Percentiles rank a stretch among this genome's conserved stretches.
Conservation (phyloP, 768 basidiomycete genomes). For the Cantharellus cinnabarinus region DNA sequence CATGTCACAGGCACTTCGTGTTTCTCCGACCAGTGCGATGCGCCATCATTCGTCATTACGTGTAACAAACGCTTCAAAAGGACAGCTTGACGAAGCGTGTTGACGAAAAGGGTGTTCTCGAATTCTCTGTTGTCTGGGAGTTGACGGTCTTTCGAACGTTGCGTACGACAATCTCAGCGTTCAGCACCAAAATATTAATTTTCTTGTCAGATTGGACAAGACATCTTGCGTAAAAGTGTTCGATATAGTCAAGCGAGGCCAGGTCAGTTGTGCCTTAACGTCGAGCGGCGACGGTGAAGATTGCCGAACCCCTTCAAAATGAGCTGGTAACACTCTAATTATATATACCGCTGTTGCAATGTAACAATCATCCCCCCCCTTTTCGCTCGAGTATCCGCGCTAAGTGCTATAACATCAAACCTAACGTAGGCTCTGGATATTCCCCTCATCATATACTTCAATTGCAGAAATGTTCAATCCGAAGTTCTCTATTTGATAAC, state of each 20-base stretch:
- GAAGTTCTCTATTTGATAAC: too few relatives aligned
- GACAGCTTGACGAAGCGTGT: conserved; percentile 7
- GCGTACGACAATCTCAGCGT: conserved; percentile 6
- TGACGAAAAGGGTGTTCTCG: conserved; percentile 9
- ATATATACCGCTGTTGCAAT: too few relatives aligned
- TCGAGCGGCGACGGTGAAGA: conserved; percentile 3
- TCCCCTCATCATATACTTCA: too few relatives aligned
- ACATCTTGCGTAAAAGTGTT: conserved; percentile 1
- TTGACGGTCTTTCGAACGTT: neutral
- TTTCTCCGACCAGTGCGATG: conserved; percentile 4
- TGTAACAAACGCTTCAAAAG: conserved; percentile 6
- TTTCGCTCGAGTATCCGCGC: too few relatives aligned
- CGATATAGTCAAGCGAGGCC: neutral
- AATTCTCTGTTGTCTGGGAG: conserved; percentile 4
- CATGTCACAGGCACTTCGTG: conserved; percentile 5
- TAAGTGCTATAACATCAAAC: too few relatives aligned
- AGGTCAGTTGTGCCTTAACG: neutral
- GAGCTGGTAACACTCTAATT: neutral
- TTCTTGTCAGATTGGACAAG: neutral
- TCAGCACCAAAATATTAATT: conserved; percentile 6
- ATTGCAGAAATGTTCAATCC: too few relatives aligned
- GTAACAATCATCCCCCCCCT: too few relatives aligned
- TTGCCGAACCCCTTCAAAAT: neutral
- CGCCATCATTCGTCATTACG: conserved; percentile 1
- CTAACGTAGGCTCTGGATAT: too few relatives aligned